These are phyloP conservation scores for Anaeramoeba ignava DNA, from an alignment of 78 protist genomes.

Conservation along the genomic window DNA sequence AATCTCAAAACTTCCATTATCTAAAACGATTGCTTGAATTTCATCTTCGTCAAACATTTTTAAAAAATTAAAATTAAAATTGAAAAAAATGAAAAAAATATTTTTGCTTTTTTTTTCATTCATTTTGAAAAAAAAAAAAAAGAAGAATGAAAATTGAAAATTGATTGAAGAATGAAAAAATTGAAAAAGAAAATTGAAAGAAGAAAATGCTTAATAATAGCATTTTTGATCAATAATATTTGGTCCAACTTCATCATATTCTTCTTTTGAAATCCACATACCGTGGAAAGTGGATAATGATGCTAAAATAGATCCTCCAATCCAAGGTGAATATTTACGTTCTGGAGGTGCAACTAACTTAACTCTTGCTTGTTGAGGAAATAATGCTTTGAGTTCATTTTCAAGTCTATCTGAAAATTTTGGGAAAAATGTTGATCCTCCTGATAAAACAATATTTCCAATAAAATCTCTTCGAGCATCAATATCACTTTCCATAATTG, in stretches of 20 bases:
- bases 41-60: too few relatives aligned
- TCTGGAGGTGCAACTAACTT: not conserved
- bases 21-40: not conserved
- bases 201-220: too few relatives aligned
- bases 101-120: too few relatives aligned
- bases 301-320: not conserved
- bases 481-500: not conserved
- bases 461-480: not conserved
- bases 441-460: not conserved
- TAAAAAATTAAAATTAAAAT: too few relatives aligned
- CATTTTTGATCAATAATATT: not conserved
- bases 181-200: too few relatives aligned
- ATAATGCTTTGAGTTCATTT: not conserved
- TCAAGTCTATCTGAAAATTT: not conserved
- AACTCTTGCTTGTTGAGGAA: not conserved
- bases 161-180: too few relatives aligned
- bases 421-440: not conserved
- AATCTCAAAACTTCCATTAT: not conserved
- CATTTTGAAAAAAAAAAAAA: too few relatives aligned
- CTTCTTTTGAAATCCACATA: not conserved
- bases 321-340: not conserved
- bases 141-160: too few relatives aligned
- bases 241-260: not conserved
- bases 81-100: too few relatives aligned
- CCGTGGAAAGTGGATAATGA: not conserved